Evolutionary conservation across 345 rosid genomes (phyloP), one percentile per base, ranked within the genome.

Genomic region (Murraya paniculata): DNA sequence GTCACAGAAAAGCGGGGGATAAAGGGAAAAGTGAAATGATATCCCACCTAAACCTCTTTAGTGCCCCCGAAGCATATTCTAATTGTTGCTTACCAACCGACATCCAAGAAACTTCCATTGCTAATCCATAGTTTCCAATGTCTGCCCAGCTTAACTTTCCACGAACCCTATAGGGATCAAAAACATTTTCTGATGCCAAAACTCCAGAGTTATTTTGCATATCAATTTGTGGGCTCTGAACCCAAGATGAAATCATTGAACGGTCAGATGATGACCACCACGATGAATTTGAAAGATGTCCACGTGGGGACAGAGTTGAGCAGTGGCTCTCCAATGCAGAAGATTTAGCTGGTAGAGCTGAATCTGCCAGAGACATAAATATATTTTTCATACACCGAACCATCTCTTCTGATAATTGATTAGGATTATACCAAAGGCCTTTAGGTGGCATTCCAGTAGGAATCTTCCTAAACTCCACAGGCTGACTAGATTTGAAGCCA

Each of bases 61-160:
- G 88, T 71, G 99, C 99, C 11, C 93, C 98, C 18, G 96, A 88
- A 79, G 98, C 99, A 89, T 93, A 95, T 81, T 90, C 97, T 39
- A 95, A 80, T 85, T 95, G 94, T 81, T 92, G 90, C 91, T 92
- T 90, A 80, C 98, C 98, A 81, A 93, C 99, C 11, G 99, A 92
- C 96, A 95, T 88, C 94, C 99, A 95, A 80, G 98, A 92, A 78
- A 95, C 98, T 88, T 92, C 97, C 4, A 85, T 81, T 65, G 92
- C 91, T 48, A 79, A 73, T 71, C 90, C 82, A 84, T 95, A 95
- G 80, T 89, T 92, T 80, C 97, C 93, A 64, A 85, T 84, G 72
- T 92, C 92, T 14, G 81, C 83, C 99, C 99, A 95, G 79, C 96
- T 92, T 81, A 93, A 73, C 87, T 93, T 95, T 56, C 97, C 97